Evolutionary conservation across 192 early-diverging fungal genomes (phyloP), one percentile per base, ranked within the genome.

Genomic region (Coemansia aciculifera): DNA sequence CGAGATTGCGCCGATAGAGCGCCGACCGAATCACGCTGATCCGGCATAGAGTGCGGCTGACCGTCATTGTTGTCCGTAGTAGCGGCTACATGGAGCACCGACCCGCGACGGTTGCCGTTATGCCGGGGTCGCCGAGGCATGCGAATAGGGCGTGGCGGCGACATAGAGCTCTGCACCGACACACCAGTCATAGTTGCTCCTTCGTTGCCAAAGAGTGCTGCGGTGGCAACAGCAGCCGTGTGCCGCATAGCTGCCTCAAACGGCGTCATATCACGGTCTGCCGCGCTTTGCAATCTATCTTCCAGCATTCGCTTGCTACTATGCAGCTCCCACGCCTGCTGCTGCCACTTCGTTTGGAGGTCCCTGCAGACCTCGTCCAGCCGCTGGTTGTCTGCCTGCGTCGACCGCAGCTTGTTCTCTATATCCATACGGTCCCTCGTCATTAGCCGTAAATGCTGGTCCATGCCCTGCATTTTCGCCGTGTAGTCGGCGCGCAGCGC

Each of bases 11-110:
- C 54, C 54, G 54, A 32, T 32, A 12, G 29, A 31, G 54, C 7
- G 4, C 54, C 54, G 29, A 32, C 54, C 1, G 54, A 34, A 57
- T 57, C 54, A 57, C 54, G 54, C 54, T 57, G 54, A 57, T 57
- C 54, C 3, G 29, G 54, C 54, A 57, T 1, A 29, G 15, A 7
- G 5, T n/a, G 54, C 7, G 29, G 29, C 54, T 57, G 29, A 17
- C 29, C 54, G 7, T 29, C 54, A n/a, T 57, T 57, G 54, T 8
- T 7, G 27, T 31, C 29, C 3, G 24, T 54, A 54, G 52, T 31
- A 24, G 27, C 27, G 52, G 54, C 29, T 15, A 31, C 54, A 2
- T 32, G 54, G 17, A 8, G 54, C 13, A 17, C 54, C 15, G 54
- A 32, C 54, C 6, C 15, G 15, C 51, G 23, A 12, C 12, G 51